Base-by-base conservation (phyloP, 2,329 filamentous ascomycete species). In the Triangularia verruculosa region DNA sequence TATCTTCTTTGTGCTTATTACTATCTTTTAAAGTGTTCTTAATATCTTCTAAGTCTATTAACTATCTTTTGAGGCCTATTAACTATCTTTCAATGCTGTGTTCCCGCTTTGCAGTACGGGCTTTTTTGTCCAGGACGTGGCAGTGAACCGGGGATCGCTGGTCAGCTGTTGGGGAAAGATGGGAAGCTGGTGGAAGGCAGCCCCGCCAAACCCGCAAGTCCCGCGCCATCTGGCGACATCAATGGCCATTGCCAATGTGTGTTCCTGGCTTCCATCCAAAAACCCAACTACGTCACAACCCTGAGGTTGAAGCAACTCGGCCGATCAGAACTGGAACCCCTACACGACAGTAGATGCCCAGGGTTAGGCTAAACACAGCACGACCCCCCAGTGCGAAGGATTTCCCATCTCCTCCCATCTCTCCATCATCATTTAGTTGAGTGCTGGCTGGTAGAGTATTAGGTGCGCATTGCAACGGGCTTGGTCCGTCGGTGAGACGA, bases 241-340 rank as follows among this genome's bases (percentile, higher is more conserved):
- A 12, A 43, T 24, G 39, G 39, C n/a, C n/a, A 20, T 20, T 28
- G 24, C 9, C 22, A 57, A 22, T 58, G 30, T 39, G 22, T 58
- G 55, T 58, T 47, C 56, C 32, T 43, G 56, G 56, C 32, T 58
- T 58, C 32, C 30, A 47, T 39, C 56, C 28, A 43, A 30, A n/a
- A 53, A 57, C 55, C n/a, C 20, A 43, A 61, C 61, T 63, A 66
- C 64, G 61, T 66, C 64, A 63, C 64, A 66, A 66, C 58, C 52
- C 43, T 43, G 56, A n/a, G 34, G 39, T 47, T n/a, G 51, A 54
- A 54, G 51, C 25, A 54, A 27, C 51, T 47, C 39, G 39, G 39
- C 17, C 17, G 39, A 47, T 20, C 39, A 47, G 39, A 20, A 47
- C 13, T 17, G 20, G 39, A 20, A 47, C 39, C 39, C 39, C n/a